These are phyloP conservation scores for Pulveroboletus sp. DNA, from an alignment of 768 basidiomycete species.

Conservation along the genomic window DNA sequence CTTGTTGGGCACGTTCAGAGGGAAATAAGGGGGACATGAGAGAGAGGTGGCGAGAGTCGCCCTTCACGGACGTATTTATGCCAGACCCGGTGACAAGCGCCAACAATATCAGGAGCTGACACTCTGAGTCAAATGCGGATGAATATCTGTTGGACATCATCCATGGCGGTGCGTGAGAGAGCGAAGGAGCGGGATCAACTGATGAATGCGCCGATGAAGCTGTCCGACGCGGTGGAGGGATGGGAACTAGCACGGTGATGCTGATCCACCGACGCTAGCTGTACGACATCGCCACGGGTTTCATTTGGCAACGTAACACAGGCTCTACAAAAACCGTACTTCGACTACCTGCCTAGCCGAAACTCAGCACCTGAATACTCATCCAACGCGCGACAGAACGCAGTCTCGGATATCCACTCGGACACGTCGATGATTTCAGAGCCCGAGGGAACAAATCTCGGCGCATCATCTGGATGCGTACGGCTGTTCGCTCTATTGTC, in stretches of 20 bases:
- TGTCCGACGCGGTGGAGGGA: background rate
- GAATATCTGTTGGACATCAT: background rate
- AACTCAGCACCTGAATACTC: slow-evolving; percentile 71
- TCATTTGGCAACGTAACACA: background rate
- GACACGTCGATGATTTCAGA: background rate
- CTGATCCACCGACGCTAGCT: background rate
- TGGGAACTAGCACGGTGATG: background rate
- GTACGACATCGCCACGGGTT: background rate
- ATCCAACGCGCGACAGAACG: slow-evolving; percentile 68
- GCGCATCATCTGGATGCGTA: slow-evolving; percentile 17
- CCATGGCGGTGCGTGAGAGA: background rate
- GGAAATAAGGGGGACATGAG: slow-evolving; percentile 12
- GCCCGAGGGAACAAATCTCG: background rate
- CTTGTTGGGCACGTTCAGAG: background rate
- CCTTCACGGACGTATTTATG: slow-evolving; percentile 23
- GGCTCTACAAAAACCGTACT: slow-evolving; percentile 2
- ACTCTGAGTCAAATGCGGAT: background rate
- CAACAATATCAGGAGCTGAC: background rate
- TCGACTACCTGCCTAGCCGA: slow-evolving; percentile 65
- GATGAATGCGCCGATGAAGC: background rate
- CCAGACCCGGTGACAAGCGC: background rate
- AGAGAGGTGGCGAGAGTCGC: background rate
- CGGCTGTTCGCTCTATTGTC: slow-evolving; percentile 12
- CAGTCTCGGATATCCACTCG: slow-evolving; percentile 43
- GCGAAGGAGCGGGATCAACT: background rate